Evolutionary conservation across 2,329 filamentous ascomycete species (phyloP), one percentile per base, ranked within the genome.

Genomic region (Teratosphaeria destructans): DNA sequence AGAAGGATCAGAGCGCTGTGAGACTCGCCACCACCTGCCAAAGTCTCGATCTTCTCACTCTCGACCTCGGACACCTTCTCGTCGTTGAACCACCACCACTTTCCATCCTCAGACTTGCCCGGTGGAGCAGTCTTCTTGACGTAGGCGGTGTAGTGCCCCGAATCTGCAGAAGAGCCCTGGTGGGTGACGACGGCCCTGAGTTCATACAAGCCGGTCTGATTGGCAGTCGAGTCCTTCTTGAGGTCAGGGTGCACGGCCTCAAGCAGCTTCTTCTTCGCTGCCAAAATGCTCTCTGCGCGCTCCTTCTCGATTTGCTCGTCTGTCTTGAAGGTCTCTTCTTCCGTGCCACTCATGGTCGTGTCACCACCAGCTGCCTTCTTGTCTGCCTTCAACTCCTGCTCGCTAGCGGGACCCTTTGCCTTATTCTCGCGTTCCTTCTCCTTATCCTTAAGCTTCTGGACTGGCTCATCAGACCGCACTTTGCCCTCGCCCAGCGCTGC

Each of bases 41-140:
- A 81, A 3, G 86, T 88, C 72, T 93, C 89, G 65, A 99, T 95
- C 79, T 95, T 94, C 68, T 97, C 93, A 29, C 84, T 80, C 16
- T 90, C 85, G 32, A 99, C 94, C 78, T 99, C 94, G 14, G 88
- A 85, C 37, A 99, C 94, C 78, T 91, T 95, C 72, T 99, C 93
- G 70, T 99, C 94, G 74, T 99, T 97, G 82, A 99, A 99, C 93
- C 94, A 99, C 93, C 94, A 99, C 94, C 94, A 99, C 69, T 91
- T 96, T 66, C 89, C 91, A 71, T 95, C 90, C 71, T 95, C 90
- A 70, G 88, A 85, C 78, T 90, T 89, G 65, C 89, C 90, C 69
- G 85, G 84, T 16, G 86, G 88, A 60, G 90, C 77, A 62, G 87
- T 81, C 82, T 99, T 96, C 82, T 97, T 99, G 67, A 99, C 89